Percentiles rank a stretch among this genome's conserved stretches.
Conservation (phyloP, 805 yeast genomes). For the Barnettozyma botsteinii region DNA sequence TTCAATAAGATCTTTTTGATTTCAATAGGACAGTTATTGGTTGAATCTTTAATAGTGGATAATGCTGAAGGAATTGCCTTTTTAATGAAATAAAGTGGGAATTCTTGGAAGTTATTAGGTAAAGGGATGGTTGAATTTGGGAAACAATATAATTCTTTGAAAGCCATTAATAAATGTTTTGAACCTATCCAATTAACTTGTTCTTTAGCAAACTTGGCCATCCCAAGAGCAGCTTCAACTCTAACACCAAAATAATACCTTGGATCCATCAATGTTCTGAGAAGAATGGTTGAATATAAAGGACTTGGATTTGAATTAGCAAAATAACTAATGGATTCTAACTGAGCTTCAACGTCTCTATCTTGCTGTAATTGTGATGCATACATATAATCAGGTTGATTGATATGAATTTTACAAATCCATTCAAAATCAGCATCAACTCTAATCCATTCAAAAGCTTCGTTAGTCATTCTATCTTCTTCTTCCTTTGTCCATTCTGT, state of each 20-base stretch:
- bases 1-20: conserved; percentile 62
- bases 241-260: conserved; percentile 88
- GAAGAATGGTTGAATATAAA: conserved; percentile 68
- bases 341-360: conserved; percentile 92
- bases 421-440: conserved; percentile 98
- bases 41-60: conserved; percentile 52
- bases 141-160: conserved; percentile 67
- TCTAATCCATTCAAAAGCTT: conserved; percentile 96
- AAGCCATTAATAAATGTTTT: conserved; percentile 64
- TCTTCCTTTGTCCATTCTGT: conserved; percentile 66
- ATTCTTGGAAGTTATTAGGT: conserved; percentile 75
- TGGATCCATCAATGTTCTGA: conserved; percentile 76
- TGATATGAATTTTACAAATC: conserved; percentile 77
- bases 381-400: conserved; percentile 93
- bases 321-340: conserved; percentile 74
- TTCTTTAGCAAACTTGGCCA: conserved; percentile 60
- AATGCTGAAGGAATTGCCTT: conserved; percentile 62
- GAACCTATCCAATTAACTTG: conserved; percentile 66
- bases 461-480: conserved; percentile 62
- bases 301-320: conserved; percentile 52
- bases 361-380: conserved; percentile 92
- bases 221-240: conserved; percentile 76
- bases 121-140: conserved; percentile 59
- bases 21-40: conserved; percentile 55
- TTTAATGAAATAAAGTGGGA: conserved; percentile 62